A percentile compares a stretch with the other conserved stretches of the same genome.
Evolutionary conservation across 2,329 filamentous ascomycete species (phyloP).

Genomic region (Trichoderma endophyticum): DNA sequence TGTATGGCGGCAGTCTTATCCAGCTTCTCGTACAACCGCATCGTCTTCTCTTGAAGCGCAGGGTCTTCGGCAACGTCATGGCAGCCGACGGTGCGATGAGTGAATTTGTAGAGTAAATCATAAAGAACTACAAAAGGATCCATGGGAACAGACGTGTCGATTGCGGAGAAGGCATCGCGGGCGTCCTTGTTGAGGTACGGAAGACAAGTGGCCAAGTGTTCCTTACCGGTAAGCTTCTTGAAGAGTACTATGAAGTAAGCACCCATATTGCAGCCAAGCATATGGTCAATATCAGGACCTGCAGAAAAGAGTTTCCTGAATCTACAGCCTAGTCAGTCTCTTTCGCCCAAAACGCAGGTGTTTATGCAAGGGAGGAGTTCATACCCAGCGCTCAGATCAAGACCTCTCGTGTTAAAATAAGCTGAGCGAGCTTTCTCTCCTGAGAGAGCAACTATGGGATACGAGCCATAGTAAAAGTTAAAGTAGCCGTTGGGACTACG

Average conservation of each 20-base stretch:
- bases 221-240: conserved; percentile 36
- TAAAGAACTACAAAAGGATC: conserved; percentile 56
- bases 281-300: conserved; percentile 25
- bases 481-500: conserved; percentile 42
- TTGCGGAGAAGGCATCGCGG: not conserved
- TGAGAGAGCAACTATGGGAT: conserved; percentile 43
- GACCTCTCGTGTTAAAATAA: conserved; percentile 44
- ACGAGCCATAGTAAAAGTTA: conserved; percentile 46
- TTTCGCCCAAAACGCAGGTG: not conserved
- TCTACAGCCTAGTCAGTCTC: conserved; percentile 14
- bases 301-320: conserved; percentile 33
- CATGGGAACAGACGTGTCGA: conserved; percentile 22
- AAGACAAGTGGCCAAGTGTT: conserved; percentile 39
- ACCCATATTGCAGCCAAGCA: conserved; percentile 25
- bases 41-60: conserved; percentile 38
- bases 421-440: conserved; percentile 41
- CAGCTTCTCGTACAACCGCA: conserved; percentile 46
- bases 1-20: conserved; percentile 42
- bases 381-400: conserved; percentile 45
- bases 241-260: conserved; percentile 30
- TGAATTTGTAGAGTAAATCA: conserved; percentile 52
- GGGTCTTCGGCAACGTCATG: conserved; percentile 51
- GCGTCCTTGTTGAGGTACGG: conserved; percentile 43
- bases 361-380: not conserved
- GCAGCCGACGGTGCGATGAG: conserved; percentile 53